Evolutionary conservation across 306 rosid genomes (phyloP), one percentile per base, ranked within the genome.

Genomic region (Inga oerstediana): DNA sequence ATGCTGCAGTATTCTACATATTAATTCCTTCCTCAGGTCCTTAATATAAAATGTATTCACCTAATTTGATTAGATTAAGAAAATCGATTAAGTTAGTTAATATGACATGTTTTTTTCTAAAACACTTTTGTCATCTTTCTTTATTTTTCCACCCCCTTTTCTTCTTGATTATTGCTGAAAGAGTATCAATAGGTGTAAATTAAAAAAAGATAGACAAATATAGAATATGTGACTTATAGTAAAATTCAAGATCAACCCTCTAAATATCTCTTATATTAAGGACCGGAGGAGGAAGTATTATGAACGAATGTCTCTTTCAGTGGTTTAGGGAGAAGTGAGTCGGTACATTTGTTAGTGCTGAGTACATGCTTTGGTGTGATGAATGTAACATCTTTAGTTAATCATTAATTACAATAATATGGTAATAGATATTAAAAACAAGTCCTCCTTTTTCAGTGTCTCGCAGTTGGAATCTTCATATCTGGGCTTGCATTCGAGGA

Each of bases 401-500:
- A 51, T 9, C 16, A 34, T 27, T 45, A 52, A 46, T 66, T 74
- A 83, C 62, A 27, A 22, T 15, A 48, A 74, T 69, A 64, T 78
- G 75, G 78, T 24, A 73, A 70, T 34, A 80, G 67, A 84, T 79
- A 20, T 48, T 85, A 76, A 77, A 71, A 81, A 51, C 32, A 64
- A 78, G 84, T 62, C 71, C 76, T 80, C 30, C 41, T 41, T 37
- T 85, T 73, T 82, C 97, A 95, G 97, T 89, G 87, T 83, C 91
- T 95, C 58, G 93, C 96, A 39, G 98, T 95, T 74, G 97, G 86
- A 85, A 93, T 95, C 84, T 84, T 87, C 82, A 84, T 95, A 84
- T 92, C 99, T 5, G 99, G 99, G 80, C 89, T 92, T 83, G 96
- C 88, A 59, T 93, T 95, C 70, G 77, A 88, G 62, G 89, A 88